Evolutionary conservation across 2,329 filamentous ascomycete species (phyloP).

Genomic region (Xylariales sp.): DNA sequence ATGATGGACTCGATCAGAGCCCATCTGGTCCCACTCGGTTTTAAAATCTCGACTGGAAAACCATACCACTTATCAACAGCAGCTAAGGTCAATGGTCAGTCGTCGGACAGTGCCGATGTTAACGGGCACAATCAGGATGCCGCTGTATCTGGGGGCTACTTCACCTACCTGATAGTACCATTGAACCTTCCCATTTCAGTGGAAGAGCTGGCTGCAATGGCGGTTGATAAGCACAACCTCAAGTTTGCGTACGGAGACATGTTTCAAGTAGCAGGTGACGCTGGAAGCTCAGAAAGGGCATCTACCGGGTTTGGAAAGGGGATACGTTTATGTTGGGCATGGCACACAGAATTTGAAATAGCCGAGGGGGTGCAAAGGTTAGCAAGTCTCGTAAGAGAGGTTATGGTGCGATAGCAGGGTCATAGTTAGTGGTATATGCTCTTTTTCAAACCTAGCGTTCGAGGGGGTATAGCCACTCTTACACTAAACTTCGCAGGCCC

Average conservation of each 20-base stretch:
- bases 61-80: neutral
- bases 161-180: neutral
- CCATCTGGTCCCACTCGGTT: neutral
- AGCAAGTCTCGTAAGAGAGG: no score
- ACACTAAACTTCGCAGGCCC: no score
- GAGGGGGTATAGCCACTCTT: no score
- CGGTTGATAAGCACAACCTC: neutral
- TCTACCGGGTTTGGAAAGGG: neutral
- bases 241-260: neutral
- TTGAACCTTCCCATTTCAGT: neutral
- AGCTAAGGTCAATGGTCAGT: no score
- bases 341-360: neutral
- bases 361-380: no score
- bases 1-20: neutral
- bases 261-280: neutral
- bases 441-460: no score
- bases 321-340: neutral
- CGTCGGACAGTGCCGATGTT: no score
- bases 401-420: no score
- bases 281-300: neutral
- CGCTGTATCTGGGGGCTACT: neutral
- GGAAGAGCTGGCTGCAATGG: neutral
- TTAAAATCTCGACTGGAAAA: neutral
- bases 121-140: no score
- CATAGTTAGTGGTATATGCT: no score